Base-by-base conservation (phyloP, 2,329 filamentous ascomycete genomes). In the Epichloe amarillans region DNA sequence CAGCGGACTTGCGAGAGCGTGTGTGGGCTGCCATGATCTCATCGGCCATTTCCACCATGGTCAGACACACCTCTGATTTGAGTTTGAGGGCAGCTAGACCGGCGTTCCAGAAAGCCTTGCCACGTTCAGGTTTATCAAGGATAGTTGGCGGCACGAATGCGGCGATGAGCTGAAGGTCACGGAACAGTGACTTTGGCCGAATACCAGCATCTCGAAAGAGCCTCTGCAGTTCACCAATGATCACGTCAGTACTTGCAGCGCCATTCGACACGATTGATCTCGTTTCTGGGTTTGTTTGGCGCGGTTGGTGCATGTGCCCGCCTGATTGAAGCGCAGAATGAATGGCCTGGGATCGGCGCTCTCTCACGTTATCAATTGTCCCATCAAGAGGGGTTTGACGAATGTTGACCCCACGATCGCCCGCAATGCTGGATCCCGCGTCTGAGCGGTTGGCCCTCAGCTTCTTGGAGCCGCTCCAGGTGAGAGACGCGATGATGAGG, bases 51-150 rank as follows among this genome's bases (percentile, higher is more conserved):
- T 82, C 79, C 23, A 84, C 83, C 81, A 65, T 95, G 48, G 86
- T 88, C 45, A 83, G 80, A 66, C 88, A 91, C 4, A 93, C 82
- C 56, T 95, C 88, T 57, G 88, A 82, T 66, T 96, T 97, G 49
- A 95, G 76, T 37, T 82, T 80, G n/a, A 96, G 73, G 2, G 91
- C 89, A 0, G 93, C 91, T 5, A 95, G 76, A 0, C 87, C 88
- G 26, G 89, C 85, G 60, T 95, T 88, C 79, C 89, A 87, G 64
- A 97, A 97, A 0, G 90, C 88, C 58, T 89, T 93, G 47, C 78
- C 80, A 2, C 72, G 73, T 40, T 83, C 80, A 0, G 77, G 77
- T 57, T 74, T 76, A 59, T 85, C 82, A 7, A 86, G 67, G 2
- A 82, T 69, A 0, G 73, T 69, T 1, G 79, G 65, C 5, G 81